phyloP scores from a whole-genome alignment of 371 early-diverging fungal species.

The Syncephalastrum contaminatum region DNA sequence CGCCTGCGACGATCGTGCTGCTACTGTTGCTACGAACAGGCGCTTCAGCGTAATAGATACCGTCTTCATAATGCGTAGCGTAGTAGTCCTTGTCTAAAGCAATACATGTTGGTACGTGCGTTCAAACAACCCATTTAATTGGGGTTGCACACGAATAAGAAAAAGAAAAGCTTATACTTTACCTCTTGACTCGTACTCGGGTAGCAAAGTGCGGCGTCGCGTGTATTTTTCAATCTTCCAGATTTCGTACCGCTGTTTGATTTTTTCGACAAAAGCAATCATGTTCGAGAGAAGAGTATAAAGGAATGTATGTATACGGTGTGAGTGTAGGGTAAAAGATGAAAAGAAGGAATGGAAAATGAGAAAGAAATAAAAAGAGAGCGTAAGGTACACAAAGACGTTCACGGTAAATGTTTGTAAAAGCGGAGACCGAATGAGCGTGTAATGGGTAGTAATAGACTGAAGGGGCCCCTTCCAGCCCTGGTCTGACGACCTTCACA shows the following conservation, averaged over 20 bases:
- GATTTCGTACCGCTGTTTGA: constrained; percentile 60
- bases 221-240: constrained; percentile 70
- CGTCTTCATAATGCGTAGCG: constrained; percentile 20
- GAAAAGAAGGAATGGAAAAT: constrained; percentile 5
- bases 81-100: constrained; percentile 22
- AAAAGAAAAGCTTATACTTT: constrained; percentile 16
- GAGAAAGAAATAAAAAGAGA: constrained; percentile 8
- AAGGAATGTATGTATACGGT: neutral
- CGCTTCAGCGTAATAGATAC: constrained; percentile 16
- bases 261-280: constrained; percentile 60
- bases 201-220: constrained; percentile 57
- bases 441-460: no score
- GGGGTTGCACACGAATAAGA: neutral
- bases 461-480: no score
- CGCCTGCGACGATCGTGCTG: neutral
- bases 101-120: neutral
- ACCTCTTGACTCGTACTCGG: constrained; percentile 63
- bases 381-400: no score
- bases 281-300: constrained; percentile 6
- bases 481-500: no score
- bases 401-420: neutral
- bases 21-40: constrained; percentile 1
- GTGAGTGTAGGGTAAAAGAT: constrained; percentile 2
- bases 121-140: neutral
- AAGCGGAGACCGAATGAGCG: constrained; percentile 1